Evolutionary conservation across 495 filamentous ascomycete genomes (phyloP), one percentile per base, ranked within the genome.

Genomic region (Neurospora sublineolata): DNA sequence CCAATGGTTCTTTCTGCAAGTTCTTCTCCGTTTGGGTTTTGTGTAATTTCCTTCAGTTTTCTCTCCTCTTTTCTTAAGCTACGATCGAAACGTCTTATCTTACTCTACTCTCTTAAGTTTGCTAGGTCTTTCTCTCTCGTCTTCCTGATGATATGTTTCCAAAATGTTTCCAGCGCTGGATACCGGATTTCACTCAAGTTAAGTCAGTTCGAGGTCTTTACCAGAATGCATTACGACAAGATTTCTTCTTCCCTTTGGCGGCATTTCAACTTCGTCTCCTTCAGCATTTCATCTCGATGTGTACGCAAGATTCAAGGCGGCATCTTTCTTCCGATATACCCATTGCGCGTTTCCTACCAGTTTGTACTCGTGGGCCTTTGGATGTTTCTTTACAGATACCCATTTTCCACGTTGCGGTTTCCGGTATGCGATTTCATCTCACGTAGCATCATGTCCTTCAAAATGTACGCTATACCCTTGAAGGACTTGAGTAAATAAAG

Each of bases 121-220:
- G 58, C 23, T 67, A 58, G 38, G 30, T 69, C 37, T 74, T 52
- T 73, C 72, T 74, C 52, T 77, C 58, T 69, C 27, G 71, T 74
- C 70, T 52, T 71, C 67, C 69, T 75, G 52, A 64, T 64, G 52
- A 64, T 64, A 64, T 64, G 52, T 64, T 64, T 64, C 52, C 52
- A 64, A 64, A 64, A 33, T 64, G 27, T 64, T 60, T 64, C 52
- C 52, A 33, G 14, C 27, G 52, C 30, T 64, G 52, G 52, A 18
- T 64, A 64, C 52, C 52, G 14, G 27, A 64, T 64, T 64, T 64
- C 52, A 64, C 52, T 33, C 6, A 64, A 33, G 52, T 64, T 64
- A 64, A 64, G 52, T 64, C 52, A 33, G 52, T 33, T 64, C 52
- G 52, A 64, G 27, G 52, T 33, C 14, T 64, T 30, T 18, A 64